Conservation (phyloP, 2,329 filamentous ascomycete genomes). For the Claviceps arundinis region DNA sequence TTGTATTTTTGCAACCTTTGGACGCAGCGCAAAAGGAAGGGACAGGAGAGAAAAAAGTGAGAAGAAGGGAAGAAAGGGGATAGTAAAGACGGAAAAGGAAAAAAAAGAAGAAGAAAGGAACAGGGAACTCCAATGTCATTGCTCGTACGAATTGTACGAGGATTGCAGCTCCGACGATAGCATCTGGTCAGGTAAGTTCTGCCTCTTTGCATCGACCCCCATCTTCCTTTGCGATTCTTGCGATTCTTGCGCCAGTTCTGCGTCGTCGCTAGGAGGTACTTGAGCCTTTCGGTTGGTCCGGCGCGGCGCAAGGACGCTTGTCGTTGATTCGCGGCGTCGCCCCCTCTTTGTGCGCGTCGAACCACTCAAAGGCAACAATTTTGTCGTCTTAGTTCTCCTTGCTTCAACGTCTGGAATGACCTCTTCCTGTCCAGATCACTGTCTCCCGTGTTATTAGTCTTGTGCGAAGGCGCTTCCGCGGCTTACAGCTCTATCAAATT, state of each 20-base stretch:
- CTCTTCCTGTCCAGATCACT: neutral
- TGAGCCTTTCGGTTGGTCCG: too few relatives aligned
- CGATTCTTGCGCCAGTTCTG: neutral
- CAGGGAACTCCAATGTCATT: constrained; percentile 5
- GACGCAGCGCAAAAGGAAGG: too few relatives aligned
- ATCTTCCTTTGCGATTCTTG: neutral
- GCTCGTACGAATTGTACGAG: constrained; percentile 1
- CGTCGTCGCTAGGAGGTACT: too few relatives aligned
- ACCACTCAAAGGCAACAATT: constrained; percentile 1
- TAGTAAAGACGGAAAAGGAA: neutral
- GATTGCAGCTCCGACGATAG: neutral
- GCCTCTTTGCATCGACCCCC: neutral
- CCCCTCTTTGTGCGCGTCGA: neutral
- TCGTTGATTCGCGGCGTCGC: neutral
- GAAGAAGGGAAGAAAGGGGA: too few relatives aligned
- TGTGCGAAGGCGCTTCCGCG: too few relatives aligned
- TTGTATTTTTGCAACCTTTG: too few relatives aligned
- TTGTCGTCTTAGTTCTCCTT: neutral
- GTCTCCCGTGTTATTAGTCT: neutral
- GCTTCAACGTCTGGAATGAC: neutral
- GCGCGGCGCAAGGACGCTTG: too few relatives aligned
- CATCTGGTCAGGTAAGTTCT: neutral
- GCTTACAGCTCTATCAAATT: neutral
- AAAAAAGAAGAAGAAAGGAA: neutral
- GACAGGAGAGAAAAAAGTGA: too few relatives aligned